Conservation (phyloP, 345 rosid species). For the Citrus hindsii region DNA sequence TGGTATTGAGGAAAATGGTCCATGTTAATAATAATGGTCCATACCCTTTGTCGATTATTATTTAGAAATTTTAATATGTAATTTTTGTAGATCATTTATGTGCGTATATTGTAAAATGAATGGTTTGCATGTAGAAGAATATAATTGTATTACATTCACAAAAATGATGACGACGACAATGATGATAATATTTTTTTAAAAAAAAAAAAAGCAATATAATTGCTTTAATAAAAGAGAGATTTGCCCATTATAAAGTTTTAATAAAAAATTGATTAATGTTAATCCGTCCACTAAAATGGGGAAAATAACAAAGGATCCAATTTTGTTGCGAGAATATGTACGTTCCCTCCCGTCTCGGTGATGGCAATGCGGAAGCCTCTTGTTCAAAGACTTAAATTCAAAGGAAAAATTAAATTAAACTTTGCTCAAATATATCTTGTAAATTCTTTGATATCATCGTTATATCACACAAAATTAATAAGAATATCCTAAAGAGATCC, state of each 20-base stretch:
- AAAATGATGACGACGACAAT: too few relatives aligned
- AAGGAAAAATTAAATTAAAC: too few relatives aligned
- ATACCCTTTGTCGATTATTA: background rate
- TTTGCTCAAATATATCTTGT: background rate
- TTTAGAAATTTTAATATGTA: background rate
- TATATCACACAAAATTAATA: too few relatives aligned
- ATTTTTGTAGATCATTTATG: background rate
- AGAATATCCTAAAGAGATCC: too few relatives aligned
- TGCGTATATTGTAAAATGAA: background rate
- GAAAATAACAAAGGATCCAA: background rate
- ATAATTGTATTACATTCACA: background rate
- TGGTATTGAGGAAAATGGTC: background rate
- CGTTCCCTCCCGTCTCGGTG: background rate
- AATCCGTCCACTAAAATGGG: too few relatives aligned
- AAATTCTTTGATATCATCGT: background rate
- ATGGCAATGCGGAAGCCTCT: background rate
- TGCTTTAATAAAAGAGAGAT: too few relatives aligned
- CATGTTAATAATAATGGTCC: background rate
- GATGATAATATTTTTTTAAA: too few relatives aligned
- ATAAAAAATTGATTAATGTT: too few relatives aligned
- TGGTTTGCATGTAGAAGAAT: background rate
- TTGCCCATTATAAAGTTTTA: too few relatives aligned
- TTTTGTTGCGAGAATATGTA: too few relatives aligned
- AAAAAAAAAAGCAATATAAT: too few relatives aligned
- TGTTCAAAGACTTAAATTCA: background rate